Evolutionary conservation across 257 asterid species (phyloP), one percentile per base, ranked within the genome.

Genomic region (Anisodus acutangulus): DNA sequence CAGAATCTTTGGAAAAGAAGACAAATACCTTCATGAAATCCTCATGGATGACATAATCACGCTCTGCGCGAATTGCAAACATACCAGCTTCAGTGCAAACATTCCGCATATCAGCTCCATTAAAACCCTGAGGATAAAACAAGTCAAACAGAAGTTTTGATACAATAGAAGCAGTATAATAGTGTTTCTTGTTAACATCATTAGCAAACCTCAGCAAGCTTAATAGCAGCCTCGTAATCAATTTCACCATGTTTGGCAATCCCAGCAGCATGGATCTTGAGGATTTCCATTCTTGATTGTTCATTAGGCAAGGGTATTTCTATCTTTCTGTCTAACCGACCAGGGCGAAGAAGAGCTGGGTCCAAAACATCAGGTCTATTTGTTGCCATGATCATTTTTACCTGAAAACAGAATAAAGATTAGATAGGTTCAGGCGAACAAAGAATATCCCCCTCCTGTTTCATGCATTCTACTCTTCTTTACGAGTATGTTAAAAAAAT

Each of bases 331-430:
- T 95, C 98, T 86, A 94, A 88, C 2, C 99, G 94, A 81, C 99
- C 99, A 9, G 98, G 99, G 53, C 98, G 95, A 87, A 95, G 98
- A 88, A 95, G 98, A 41, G 99, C 98, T 57, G 99, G 98, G 85
- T 95, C 99, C 86, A 95, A 91, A 58, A 95, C 99, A 90, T 95
- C 98, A 0, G 98, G 98, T 82, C 99, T 90, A 81, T 95, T 94
- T 78, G 99, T 94, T 6, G 99, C 99, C 99, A 95, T 94, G 58
- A 95, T 95, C 98, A 95, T 94, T 89, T 95, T 95, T 19, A 94
- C 99, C 99, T 95, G 92, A 78, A 90, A 0, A 76, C 13, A 79
- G 59, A 84, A 84, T 84, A 67, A 78, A 53, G 45, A 83, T 59
- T 51, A 26, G 81, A 19, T 9, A 55, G 64, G 41, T 16, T 26